Base-by-base conservation (phyloP, 1,139 yeast genomes). In the Saccharomyces pastorianus region DNA sequence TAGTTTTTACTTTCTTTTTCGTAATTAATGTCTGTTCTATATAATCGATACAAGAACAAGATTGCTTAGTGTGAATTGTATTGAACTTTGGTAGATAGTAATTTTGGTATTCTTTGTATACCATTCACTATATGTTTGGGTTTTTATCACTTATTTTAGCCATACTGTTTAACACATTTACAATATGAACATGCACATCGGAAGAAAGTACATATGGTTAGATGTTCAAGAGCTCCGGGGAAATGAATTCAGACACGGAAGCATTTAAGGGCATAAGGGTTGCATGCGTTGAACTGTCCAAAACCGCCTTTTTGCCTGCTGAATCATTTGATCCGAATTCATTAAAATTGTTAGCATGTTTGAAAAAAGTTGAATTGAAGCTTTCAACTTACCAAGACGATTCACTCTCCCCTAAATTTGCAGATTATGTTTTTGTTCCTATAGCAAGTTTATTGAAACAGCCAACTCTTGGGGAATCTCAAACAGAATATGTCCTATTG, bases 371-470 rank as follows among this genome's bases (percentile, higher is more conserved):
- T 7, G 69, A 72, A 46, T 42, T 46, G 0, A 56, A 59, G 20
- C 58, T 76, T 27, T 52, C 53, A 4, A 49, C 57, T 9, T 49
- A 59, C 8, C 52, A 56, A 5, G 55, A 56, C 13, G 59, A 58
- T 1, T 38, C 51, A 0, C 51, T 74, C 3, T 71, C 81, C 0
- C 61, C 73, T 0, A 72, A 72, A 34, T 64, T 83, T 23, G 87
- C 85, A 0, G 88, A 84, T 59, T 83, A 83, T 58, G 73, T 84
- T 2, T 83, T 82, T 64, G 77, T 81, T 28, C 89, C 90, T 0
- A 60, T 84, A 1, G 76, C 82, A 1, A 76, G 76, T 55, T 64
- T 84, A 1, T 66, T 84, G 42, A 78, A 78, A 57, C 73, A 71
- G 32, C 71, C 74, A 1, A 67, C 71, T 13, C 62, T 81, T 1